Evolutionary conservation across 306 rosid species (phyloP), one percentile per base, ranked within the genome.

Genomic region (Vigna unguiculata): DNA sequence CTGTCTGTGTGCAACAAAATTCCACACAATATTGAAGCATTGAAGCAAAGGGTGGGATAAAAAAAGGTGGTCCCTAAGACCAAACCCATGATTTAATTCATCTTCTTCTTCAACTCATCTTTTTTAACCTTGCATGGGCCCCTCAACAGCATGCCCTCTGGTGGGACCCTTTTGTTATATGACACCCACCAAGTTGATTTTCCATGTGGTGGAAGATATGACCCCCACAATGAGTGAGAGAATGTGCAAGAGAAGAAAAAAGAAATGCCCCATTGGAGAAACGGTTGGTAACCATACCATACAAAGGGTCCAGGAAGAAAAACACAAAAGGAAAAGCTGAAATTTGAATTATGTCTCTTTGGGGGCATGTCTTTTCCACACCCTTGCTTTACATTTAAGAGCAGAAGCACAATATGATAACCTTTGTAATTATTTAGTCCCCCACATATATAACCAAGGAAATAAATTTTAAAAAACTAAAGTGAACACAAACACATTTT

Each of bases 391-490:
- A 79, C 87, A 82, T 84, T 84, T 77, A 85, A 69, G 77, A 78
- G 77, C 77, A 84, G 82, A 80, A 86, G 67, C 87, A 88, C 86
- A 64, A 81, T 85, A 79, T 78, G 80, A 88, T 87, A 82, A 58
- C 90, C 80, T 74, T 81, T 30, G 96, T 82, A 92, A 95, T 95
- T 85, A 95, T 92, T 90, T 67, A 95, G 98, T 90, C 76, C 96
- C 96, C 98, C 96, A 80, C 92, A 86, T 2, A 59, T 65, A 74
- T 55, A 72, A 21, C 69, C 61, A 80, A 69, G 46, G 30, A 78
- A 86, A 74, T 34, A 16, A 77, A 68, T 69, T 81, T 67, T 2
- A 28, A 83, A 63, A 75, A 59, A 67, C 32, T 79, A 85, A 86
- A 83, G 96, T 54, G 46, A 55, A 55, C 65, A 64, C 19, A 63